Conservation (phyloP, 805 yeast species). For the Barnettozyma botsteinii region DNA sequence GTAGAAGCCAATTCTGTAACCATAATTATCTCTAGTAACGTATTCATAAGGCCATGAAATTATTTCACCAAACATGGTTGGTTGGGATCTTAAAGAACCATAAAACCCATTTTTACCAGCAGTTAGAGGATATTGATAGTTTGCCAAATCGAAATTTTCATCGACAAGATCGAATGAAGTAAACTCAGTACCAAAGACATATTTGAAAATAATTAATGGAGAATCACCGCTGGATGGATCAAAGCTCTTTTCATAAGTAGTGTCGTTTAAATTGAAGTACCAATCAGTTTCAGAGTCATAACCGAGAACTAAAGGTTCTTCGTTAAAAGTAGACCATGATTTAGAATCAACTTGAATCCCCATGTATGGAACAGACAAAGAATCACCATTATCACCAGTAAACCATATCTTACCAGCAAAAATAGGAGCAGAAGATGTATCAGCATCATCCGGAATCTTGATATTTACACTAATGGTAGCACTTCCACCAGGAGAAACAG, state of each 20-base stretch:
- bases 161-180: slow-evolving; percentile 12
- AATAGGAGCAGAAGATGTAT: slow-evolving; percentile 5
- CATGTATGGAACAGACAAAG: slow-evolving; percentile 14
- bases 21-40: not conserved
- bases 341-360: slow-evolving; percentile 12
- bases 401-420: slow-evolving; percentile 12
- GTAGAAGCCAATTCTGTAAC: not conserved
- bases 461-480: slow-evolving; percentile 7
- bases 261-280: slow-evolving; percentile 1
- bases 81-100: slow-evolving; percentile 6
- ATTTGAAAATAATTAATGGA: slow-evolving; percentile 8
- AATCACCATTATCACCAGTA: slow-evolving; percentile 12
- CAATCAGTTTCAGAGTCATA: slow-evolving; percentile 1
- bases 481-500: slow-evolving; percentile 5
- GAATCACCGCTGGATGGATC: not conserved
- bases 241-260: slow-evolving; percentile 1
- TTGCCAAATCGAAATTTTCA: slow-evolving; percentile 8
- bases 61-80: slow-evolving; percentile 1
- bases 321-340: slow-evolving; percentile 12
- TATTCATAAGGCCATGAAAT: slow-evolving; percentile 8
- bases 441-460: slow-evolving; percentile 3
- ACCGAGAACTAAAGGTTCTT: slow-evolving; percentile 1
- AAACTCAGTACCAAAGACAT: slow-evolving; percentile 11
- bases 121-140: slow-evolving; percentile 5
- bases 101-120: slow-evolving; percentile 7